Evolutionary conservation across 2,329 filamentous ascomycete species (phyloP), one percentile per base, ranked within the genome.

Genomic region (Didymella exigua): DNA sequence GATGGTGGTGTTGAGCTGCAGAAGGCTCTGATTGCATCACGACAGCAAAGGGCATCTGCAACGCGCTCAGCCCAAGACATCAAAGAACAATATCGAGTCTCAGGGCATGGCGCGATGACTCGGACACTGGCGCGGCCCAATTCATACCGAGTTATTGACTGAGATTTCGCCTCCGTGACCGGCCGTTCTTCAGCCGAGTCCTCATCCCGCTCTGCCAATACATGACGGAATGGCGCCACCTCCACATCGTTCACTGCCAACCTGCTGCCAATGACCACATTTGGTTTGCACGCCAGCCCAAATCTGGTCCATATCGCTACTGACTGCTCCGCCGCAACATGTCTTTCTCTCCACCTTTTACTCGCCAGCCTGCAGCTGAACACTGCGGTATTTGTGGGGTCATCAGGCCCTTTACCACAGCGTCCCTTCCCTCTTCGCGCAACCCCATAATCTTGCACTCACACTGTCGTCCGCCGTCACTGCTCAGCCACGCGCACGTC

Each of bases 321-420:
- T 33, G 48, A 54, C 40, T 55, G 54, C 49, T 34, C 48, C 56
- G 58, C 58, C 49, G 49, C 51, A 54, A 27, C 49, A 65, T 61
- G 58, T 54, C 41, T 30, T 36, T 49, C 54, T 57, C 58, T 58
- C 62, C 58, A 59, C 61, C 52, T 56, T 52, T 54, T 34, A 56
- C 52, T 58, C 49, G 43, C 56, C 53, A 46, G 49, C 46, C 49
- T 55, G 49, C 50, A 58, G 53, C 58, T 65, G 54, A 58, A 55
- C 54, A 51, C 56, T 58, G 60, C 61, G 54, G 52, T 50, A 59
- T 62, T 65, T 56, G 56, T 60, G 61, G 59, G 61, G 61, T 60
- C 49, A 38, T 19, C 54, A 51, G 54, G 58, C 59, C 57, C 57
- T 56, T 63, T 60, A 65, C 62, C 59, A 56, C 61, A 53, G 56